These are phyloP conservation scores for Lepidium aucheri DNA, from an alignment of 345 rosid genomes.

Conservation along the genomic window DNA sequence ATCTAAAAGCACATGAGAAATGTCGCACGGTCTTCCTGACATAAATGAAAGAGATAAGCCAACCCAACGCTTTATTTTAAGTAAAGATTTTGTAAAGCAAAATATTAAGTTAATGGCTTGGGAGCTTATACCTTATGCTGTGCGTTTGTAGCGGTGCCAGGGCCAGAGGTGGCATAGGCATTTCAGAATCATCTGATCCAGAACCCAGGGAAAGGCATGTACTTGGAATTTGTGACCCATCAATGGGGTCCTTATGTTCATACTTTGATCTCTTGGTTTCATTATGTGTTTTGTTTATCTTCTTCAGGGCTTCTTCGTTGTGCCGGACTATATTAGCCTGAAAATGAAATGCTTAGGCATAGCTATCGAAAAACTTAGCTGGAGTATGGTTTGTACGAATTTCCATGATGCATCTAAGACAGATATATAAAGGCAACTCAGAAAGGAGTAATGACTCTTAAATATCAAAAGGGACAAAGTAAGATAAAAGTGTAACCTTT, in stretches of 20 bases:
- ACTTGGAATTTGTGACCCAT: constrained; percentile 23
- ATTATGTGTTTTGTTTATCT: constrained; percentile 33
- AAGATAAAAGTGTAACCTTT: constrained; percentile 38
- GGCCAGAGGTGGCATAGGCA: constrained; percentile 90
- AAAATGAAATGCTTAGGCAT: not conserved
- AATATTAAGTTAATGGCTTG: not conserved
- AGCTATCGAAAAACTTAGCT: not conserved
- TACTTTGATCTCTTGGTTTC: constrained; percentile 46
- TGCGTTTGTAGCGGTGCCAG: constrained; percentile 52
- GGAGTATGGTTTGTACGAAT: not conserved
- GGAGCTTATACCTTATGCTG: constrained; percentile 51
- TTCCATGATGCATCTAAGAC: not conserved
- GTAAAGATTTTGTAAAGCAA: too few relatives aligned
- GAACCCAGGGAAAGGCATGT: constrained; percentile 32
- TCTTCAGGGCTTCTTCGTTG: constrained; percentile 63
- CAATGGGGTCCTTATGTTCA: constrained; percentile 20
- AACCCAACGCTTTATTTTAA: not conserved
- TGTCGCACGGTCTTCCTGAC: constrained; percentile 95
- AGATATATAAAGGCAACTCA: not conserved
- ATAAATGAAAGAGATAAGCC: constrained; percentile 44
- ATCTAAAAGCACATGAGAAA: constrained; percentile 65
- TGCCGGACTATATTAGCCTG: constrained; percentile 77
- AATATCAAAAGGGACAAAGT: not conserved
- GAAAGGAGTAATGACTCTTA: not conserved
- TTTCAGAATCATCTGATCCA: constrained; percentile 53